phyloP scores from a whole-genome alignment of 495 filamentous ascomycete genomes.

The Jackrogersella multiformis region DNA sequence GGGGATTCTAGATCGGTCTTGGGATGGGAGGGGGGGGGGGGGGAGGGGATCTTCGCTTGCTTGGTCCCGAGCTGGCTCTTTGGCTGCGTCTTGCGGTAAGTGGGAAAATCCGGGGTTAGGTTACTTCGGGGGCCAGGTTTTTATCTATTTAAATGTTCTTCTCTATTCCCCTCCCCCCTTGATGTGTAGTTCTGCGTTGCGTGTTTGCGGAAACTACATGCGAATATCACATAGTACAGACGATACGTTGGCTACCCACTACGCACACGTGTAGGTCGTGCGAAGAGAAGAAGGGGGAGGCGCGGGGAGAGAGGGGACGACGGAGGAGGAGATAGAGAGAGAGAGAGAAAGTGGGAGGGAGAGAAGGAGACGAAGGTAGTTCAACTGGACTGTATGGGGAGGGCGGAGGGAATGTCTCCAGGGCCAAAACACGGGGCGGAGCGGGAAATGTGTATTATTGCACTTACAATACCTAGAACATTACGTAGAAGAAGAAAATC shows the following conservation, averaged over 20 bases:
- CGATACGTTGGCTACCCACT: too few species aligned
- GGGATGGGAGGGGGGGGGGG: too few species aligned
- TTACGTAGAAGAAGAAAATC: too few species aligned
- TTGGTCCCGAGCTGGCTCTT: not conserved
- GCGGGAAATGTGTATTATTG: constrained; percentile 4
- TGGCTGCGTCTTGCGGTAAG: constrained; percentile 21
- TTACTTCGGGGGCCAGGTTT: constrained; percentile 16
- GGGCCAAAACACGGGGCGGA: constrained; percentile 7
- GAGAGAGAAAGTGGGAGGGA: not conserved
- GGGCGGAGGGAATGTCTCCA: constrained; percentile 17
- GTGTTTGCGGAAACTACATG: too few species aligned
- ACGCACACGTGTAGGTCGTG: not conserved
- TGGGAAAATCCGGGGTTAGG: constrained; percentile 31
- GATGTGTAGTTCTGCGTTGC: not conserved
- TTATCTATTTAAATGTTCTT: too few species aligned
- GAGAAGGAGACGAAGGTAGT: not conserved
- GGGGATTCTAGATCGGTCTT: constrained; percentile 34
- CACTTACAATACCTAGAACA: too few species aligned
- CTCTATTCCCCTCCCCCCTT: not conserved
- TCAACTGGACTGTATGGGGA: not conserved
- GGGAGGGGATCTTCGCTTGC: constrained; percentile 6
- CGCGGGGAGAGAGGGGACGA: not conserved
- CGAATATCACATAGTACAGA: too few species aligned
- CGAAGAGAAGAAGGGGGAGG: not conserved
- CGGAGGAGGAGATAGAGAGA: not conserved